A percentile compares a stretch with the other conserved stretches of the same genome.
Evolutionary conservation across 2,329 filamentous ascomycete species (phyloP).

Genomic region (Alternaria rosae): DNA sequence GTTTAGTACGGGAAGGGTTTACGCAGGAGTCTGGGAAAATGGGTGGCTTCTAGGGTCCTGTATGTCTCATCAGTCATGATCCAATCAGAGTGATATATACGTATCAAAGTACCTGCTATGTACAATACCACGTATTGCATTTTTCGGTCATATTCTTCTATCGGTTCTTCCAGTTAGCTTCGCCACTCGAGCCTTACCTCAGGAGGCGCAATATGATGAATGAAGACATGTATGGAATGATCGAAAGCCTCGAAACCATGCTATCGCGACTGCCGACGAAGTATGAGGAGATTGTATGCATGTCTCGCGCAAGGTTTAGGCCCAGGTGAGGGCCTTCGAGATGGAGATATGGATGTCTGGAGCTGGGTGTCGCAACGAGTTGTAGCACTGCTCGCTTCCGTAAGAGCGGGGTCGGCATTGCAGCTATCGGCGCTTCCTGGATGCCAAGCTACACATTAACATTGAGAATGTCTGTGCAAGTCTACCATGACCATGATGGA

Average conservation of each 20-base stretch:
- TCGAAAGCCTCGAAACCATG: neutral
- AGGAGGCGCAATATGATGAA: neutral
- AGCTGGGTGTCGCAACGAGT: constrained; percentile 5
- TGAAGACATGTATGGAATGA: neutral
- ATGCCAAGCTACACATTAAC: constrained; percentile 8
- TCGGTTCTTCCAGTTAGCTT: neutral
- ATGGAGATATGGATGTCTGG: neutral
- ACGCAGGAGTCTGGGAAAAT: neutral
- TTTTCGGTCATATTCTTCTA: neutral
- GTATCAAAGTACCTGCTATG: neutral
- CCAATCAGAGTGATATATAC: neutral
- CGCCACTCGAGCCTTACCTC: neutral
- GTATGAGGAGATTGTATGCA: neutral
- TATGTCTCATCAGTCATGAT: constrained; percentile 7
- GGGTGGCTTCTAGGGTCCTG: neutral
- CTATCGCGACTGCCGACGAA: neutral
- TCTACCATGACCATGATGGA: constrained; percentile 3
- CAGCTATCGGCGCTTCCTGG: constrained; percentile 11
- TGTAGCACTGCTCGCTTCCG: constrained; percentile 13
- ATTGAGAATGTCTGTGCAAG: constrained; percentile 3
- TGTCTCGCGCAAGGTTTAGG: neutral
- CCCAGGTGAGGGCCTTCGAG: neutral
- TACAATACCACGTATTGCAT: neutral
- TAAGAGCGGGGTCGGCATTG: constrained; percentile 16
- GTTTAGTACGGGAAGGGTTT: neutral